Evolutionary conservation across 139 green algal genomes (phyloP).

Genomic region (Marvania coccoides): DNA sequence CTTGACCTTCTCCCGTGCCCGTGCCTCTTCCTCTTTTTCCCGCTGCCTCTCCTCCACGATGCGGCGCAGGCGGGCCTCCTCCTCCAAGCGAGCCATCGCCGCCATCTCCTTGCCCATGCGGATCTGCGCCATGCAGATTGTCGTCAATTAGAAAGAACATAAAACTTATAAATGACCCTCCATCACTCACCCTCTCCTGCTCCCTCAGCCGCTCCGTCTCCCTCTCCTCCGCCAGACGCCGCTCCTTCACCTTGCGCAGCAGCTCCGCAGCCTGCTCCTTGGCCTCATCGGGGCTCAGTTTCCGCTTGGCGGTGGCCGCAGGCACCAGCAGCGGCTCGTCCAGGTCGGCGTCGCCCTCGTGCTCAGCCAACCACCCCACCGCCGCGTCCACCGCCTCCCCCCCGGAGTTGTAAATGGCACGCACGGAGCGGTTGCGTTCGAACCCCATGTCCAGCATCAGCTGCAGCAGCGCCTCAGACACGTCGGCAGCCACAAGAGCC

Average conservation of each 20-base stretch:
- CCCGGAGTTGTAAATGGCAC: conserved; percentile 60
- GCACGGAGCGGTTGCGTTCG: conserved; percentile 17
- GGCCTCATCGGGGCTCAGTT: conserved; percentile 73
- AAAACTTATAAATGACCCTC: no score
- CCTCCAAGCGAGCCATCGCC: conserved; percentile 58
- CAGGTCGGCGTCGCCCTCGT: conserved; percentile 68
- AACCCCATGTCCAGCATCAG: conserved; percentile 77
- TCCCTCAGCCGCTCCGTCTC: conserved; percentile 61
- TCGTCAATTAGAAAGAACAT: no score
- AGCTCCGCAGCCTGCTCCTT: conserved; percentile 54
- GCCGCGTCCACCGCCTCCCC: conserved; percentile 52
- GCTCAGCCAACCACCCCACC: conserved; percentile 67
- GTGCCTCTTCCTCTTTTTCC: conserved; percentile 62
- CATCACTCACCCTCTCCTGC: conserved; percentile 41
- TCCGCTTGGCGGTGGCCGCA: conserved; percentile 42
- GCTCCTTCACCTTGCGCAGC: conserved; percentile 52
- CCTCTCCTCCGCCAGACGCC: conserved; percentile 61
- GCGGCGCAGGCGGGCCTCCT: conserved; percentile 63
- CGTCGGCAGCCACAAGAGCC: conserved; percentile 51
- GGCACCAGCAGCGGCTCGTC: conserved; percentile 71
- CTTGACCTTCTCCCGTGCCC: conserved; percentile 58
- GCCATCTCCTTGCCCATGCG: conserved; percentile 54
- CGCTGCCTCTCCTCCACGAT: conserved; percentile 50
- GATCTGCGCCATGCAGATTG: not conserved
- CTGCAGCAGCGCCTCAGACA: conserved; percentile 48